phyloP scores from a whole-genome alignment of 139 green algal genomes.

The Asterochloris erici region DNA sequence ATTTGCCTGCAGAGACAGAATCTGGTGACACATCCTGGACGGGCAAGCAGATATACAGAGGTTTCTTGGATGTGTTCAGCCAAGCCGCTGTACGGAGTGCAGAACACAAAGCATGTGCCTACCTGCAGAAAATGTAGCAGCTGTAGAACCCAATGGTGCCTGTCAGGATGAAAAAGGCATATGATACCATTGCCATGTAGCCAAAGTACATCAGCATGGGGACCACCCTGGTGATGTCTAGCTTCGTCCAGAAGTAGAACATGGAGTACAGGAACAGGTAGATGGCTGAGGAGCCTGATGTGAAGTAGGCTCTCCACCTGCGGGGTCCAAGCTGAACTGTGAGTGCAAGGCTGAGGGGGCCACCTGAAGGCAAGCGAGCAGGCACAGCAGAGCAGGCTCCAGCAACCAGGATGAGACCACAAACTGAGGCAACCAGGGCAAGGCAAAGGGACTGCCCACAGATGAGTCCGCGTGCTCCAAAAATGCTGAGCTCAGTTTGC shows the following conservation, averaged over 20 bases:
- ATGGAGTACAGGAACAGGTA: slow-evolving; percentile 96
- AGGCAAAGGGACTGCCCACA: no score
- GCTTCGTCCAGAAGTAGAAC: slow-evolving; percentile 97
- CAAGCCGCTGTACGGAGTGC: no score
- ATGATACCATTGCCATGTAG: slow-evolving; percentile 95
- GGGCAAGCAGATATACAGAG: no score
- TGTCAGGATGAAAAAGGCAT: slow-evolving; percentile 77
- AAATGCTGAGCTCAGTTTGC: no score
- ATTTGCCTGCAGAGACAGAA: slow-evolving; percentile 19
- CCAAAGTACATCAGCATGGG: slow-evolving; percentile 89
- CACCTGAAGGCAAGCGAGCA: not conserved
- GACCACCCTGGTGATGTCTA: slow-evolving; percentile 90
- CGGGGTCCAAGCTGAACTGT: slow-evolving; percentile 13
- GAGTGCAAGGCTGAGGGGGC: not conserved
- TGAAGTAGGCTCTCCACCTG: slow-evolving; percentile 93
- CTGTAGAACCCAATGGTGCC: slow-evolving; percentile 95
- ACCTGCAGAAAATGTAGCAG: slow-evolving; percentile 84
- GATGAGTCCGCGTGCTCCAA: no score
- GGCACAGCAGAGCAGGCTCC: not conserved
- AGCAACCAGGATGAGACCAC: not conserved
- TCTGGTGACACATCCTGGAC: no score
- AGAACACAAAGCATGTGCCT: slow-evolving; percentile 67
- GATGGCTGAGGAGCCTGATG: slow-evolving; percentile 80
- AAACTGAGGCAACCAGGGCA: no score
- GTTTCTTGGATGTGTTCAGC: no score